A percentile compares a stretch with the other conserved stretches of the same genome.
Evolutionary conservation across 2,329 filamentous ascomycete genomes (phyloP).

Genomic region (Ploettnerulaceae sp.): DNA sequence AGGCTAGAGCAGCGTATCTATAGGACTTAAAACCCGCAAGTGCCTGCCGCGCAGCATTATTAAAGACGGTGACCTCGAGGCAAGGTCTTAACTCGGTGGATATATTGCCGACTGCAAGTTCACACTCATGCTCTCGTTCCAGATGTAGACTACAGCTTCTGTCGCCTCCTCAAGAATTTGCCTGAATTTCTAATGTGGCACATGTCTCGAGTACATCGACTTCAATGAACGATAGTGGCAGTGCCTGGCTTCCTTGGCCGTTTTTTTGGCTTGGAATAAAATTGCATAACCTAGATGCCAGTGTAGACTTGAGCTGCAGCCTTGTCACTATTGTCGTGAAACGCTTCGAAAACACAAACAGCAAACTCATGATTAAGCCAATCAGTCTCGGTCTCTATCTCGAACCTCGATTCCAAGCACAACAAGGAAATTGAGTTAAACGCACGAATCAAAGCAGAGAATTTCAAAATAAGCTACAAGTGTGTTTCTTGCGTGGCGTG

Average conservation of each 20-base stretch:
- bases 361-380: slow-evolving; percentile 6
- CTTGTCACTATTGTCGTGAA: slow-evolving; percentile 7
- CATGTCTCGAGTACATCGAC: neutral
- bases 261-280: no score
- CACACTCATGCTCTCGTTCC: neutral
- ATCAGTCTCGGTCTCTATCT: no score
- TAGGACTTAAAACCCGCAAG: neutral
- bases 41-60: neutral
- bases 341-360: slow-evolving; percentile 10
- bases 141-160: neutral
- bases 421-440: no score
- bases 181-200: slow-evolving; percentile 5
- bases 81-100: neutral
- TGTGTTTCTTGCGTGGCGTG: no score
- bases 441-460: no score
- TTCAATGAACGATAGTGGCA: neutral
- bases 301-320: neutral
- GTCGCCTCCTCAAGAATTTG: neutral
- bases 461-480: no score
- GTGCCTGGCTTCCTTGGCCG: neutral
- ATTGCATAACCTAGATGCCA: slow-evolving; percentile 7
- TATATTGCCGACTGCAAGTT: neutral
- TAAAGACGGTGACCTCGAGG: neutral
- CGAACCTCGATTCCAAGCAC: no score
- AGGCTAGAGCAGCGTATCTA: no score